Evolutionary conservation across 805 yeast genomes (phyloP), one percentile per base, ranked within the genome.

Genomic region (Myxozyma lipomycoides): DNA sequence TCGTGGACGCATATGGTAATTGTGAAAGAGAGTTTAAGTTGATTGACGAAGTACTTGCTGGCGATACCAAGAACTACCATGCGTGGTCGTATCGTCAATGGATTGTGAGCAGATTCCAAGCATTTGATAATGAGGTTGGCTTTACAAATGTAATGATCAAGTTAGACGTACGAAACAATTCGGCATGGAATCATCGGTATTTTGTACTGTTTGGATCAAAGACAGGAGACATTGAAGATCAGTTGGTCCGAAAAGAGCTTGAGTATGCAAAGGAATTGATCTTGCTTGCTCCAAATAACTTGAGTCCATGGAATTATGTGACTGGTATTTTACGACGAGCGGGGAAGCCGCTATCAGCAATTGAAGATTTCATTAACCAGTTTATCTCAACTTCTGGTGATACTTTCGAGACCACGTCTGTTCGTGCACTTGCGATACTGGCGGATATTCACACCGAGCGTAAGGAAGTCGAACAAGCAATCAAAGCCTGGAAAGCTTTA

Each of bases 21-120:
- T 67, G 75, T 1, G 71, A 68, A 38, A 70, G 82, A 34, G 98
- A 93, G 64, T 73, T 74, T 45, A 83, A 86, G 1, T 74, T 88
- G 21, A 71, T 85, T 38, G 75, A 76, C 36, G 68, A 75, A 42
- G 84, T 91, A 84, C 67, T 93, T 3, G 78, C 77, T 10, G 84
- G 81, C 43, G 98, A 93, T 63, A 66, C 83, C 3, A 93, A 93
- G 64, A 93, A 93, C 70, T 95, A 93, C 67, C 98, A 93, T 62
- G 96, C 90, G 4, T 93, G 98, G 98, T 79, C 96, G 0, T 87
- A 89, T 61, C 71, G 91, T 46, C 84, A 85, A 61, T 90, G 97
- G 97, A 69, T 86, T 21, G 83, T 84, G 7, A 72, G 74, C 34
- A 72, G 72, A 58, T 83, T 83, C 56, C 64, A 72, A 1, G 70